Percentiles rank a stretch among this genome's conserved stretches.
Evolutionary conservation across 352 stramenopile species (phyloP).

Genomic region (Phytopythium kandeliae): DNA sequence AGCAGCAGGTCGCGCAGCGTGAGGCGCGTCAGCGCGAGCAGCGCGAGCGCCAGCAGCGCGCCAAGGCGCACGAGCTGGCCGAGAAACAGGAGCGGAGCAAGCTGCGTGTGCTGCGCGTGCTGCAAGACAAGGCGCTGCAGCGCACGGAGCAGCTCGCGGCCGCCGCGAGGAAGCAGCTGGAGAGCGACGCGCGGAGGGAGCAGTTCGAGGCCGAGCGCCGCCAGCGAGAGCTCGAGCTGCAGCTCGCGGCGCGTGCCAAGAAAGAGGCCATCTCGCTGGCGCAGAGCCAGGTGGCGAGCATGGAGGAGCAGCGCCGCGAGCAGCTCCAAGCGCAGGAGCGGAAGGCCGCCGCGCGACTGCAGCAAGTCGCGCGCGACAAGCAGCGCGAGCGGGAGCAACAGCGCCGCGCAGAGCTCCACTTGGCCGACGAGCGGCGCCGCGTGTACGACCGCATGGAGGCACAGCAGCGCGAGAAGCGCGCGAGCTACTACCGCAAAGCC

Average conservation of each 20-base stretch:
- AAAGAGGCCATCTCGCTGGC: slow-evolving; percentile 60
- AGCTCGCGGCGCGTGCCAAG: slow-evolving; percentile 37
- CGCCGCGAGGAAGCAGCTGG: slow-evolving; percentile 50
- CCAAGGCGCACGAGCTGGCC: slow-evolving; percentile 33
- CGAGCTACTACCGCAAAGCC: slow-evolving; percentile 28
- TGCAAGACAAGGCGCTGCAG: slow-evolving; percentile 56
- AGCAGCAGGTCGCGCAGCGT: slow-evolving; percentile 37
- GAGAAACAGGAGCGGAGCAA: slow-evolving; percentile 70
- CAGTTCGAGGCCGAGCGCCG: slow-evolving; percentile 39
- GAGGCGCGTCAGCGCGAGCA: slow-evolving; percentile 41
- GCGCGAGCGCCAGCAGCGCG: slow-evolving; percentile 33
- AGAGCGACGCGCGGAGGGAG: slow-evolving; percentile 49
- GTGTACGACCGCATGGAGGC: slow-evolving; percentile 63
- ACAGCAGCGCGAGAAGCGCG: slow-evolving; percentile 41
- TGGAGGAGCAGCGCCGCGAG: slow-evolving; percentile 48
- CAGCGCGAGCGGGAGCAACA: slow-evolving; percentile 41
- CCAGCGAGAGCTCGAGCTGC: slow-evolving; percentile 40
- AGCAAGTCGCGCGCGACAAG: slow-evolving; percentile 42
- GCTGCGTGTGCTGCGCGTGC: slow-evolving; percentile 49
- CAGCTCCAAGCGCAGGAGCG: slow-evolving; percentile 43
- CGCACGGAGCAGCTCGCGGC: slow-evolving; percentile 38
- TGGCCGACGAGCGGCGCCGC: slow-evolving; percentile 41
- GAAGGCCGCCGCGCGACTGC: slow-evolving; percentile 31
- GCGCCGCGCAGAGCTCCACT: slow-evolving; percentile 36
- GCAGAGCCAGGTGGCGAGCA: slow-evolving; percentile 48